phyloP scores from a whole-genome alignment of 225 moss, liverwort and hornwort genomes.

The Takakia lepidozioides region DNA sequence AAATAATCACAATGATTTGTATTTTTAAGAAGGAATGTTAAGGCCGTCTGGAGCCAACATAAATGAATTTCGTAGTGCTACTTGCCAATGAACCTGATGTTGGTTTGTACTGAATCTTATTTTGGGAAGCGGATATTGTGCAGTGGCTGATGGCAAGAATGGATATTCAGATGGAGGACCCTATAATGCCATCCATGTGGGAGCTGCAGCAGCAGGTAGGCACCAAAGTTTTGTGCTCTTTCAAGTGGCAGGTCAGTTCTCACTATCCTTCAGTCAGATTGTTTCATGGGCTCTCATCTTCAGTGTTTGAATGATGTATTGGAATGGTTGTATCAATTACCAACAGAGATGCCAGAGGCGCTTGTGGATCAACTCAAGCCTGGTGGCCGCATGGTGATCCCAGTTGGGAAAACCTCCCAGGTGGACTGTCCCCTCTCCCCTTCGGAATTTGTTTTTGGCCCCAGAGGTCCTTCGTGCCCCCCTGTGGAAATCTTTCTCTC shows the following conservation, averaged over 20 bases:
- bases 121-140: background rate
- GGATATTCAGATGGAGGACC: constrained; percentile 40
- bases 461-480: too few relatives aligned
- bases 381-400: constrained; percentile 97
- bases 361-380: constrained; percentile 87
- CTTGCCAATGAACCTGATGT: background rate
- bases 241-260: too few relatives aligned
- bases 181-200: constrained; percentile 63
- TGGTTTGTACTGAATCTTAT: background rate
- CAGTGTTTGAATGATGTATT: too few relatives aligned
- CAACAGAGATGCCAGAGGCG: constrained; percentile 71
- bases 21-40: too few relatives aligned
- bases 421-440: constrained; percentile 15
- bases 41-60: too few relatives aligned
- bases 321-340: too few relatives aligned
- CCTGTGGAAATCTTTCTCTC: too few relatives aligned
- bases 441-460: too few relatives aligned
- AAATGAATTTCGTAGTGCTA: background rate
- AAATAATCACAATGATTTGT: too few relatives aligned
- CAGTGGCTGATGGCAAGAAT: constrained; percentile 54
- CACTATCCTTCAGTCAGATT: too few relatives aligned
- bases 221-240: too few relatives aligned
- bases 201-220: constrained; percentile 49
- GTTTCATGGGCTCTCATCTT: too few relatives aligned
- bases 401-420: constrained; percentile 75